Evolutionary conservation across 108 stramenopile species (phyloP).

Genomic region (Cyclotella kingstonii): DNA sequence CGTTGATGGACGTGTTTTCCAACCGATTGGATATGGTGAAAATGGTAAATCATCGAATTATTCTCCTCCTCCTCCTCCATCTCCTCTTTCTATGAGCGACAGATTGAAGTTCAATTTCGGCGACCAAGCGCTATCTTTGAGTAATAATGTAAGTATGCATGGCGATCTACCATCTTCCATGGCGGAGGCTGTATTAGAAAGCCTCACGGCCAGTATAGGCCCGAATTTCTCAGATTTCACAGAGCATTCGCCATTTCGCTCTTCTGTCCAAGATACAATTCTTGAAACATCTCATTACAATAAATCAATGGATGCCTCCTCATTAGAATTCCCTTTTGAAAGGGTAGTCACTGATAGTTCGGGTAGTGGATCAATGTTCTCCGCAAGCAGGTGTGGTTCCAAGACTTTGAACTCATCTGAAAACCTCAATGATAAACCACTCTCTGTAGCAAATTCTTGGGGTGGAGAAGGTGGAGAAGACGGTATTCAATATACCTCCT

Average conservation of each 20-base stretch:
- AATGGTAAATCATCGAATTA: no score
- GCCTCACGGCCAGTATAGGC: conserved; percentile 17
- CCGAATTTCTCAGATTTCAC: conserved; percentile 2
- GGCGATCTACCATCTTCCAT: conserved; percentile 43
- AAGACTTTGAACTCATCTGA: conserved; percentile 22
- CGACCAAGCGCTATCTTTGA: conserved; percentile 13
- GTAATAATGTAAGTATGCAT: conserved; percentile 19
- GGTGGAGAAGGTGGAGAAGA: conserved; percentile 27
- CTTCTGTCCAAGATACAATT: conserved; percentile 3
- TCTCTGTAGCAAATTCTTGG: conserved; percentile 41
- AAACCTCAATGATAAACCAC: conserved; percentile 8
- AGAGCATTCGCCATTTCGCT: conserved; percentile 10
- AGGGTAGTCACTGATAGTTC: conserved; percentile 15
- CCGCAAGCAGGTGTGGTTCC: conserved; percentile 8
- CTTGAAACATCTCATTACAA: conserved; percentile 18
- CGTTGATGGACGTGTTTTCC: no score
- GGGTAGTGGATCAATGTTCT: conserved; percentile 33
- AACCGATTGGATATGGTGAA: no score
- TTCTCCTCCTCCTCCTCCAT: no score
- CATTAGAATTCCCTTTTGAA: conserved; percentile 2
- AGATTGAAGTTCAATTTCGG: conserved; percentile 16
- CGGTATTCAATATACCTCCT: conserved; percentile 1
- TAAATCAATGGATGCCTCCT: background rate
- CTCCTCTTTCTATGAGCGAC: conserved; percentile 4
- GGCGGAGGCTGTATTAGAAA: conserved; percentile 42